phyloP scores from a whole-genome alignment of 108 stramenopile species.

The Pseudonitzschia pungens region DNA sequence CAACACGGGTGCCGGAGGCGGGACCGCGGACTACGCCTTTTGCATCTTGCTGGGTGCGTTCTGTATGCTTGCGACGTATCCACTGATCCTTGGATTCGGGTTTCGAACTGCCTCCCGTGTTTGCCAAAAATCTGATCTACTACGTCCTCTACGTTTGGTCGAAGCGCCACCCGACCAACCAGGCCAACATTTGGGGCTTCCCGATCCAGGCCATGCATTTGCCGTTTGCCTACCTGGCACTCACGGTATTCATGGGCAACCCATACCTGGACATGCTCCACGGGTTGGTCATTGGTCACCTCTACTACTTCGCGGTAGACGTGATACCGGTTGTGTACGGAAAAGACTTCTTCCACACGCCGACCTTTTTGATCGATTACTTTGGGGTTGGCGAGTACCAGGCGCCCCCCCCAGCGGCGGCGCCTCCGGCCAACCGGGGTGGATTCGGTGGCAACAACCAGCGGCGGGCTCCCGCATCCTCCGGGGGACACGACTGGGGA shows the following conservation, averaged over 20 bases:
- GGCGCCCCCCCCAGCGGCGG: conserved; percentile 24
- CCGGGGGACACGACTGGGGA: conserved; percentile 29
- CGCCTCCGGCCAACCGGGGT: conserved; percentile 4
- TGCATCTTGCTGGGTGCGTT: conserved; percentile 61
- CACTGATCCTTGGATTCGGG: conserved; percentile 38
- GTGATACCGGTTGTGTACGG: conserved; percentile 84
- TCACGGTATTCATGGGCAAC: conserved; percentile 76
- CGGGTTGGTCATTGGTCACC: conserved; percentile 78
- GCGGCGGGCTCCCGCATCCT: not conserved
- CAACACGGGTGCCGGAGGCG: conserved; percentile 81
- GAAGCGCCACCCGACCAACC: conserved; percentile 74
- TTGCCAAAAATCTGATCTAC: conserved; percentile 69
- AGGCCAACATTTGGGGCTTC: conserved; percentile 86
- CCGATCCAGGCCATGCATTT: conserved; percentile 78
- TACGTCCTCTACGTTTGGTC: conserved; percentile 87
- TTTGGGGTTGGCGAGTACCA: conserved; percentile 80
- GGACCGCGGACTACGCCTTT: conserved; percentile 54
- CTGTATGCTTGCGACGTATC: conserved; percentile 59
- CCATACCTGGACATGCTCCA: conserved; percentile 61
- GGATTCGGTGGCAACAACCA: not conserved
- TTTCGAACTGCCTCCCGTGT: conserved; percentile 51
- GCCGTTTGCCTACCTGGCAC: conserved; percentile 79
- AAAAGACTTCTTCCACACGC: conserved; percentile 78
- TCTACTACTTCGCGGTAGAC: conserved; percentile 89
- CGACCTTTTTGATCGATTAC: conserved; percentile 79